These are phyloP conservation scores for Grammothele lineata DNA, from an alignment of 768 basidiomycete species.

Conservation along the genomic window DNA sequence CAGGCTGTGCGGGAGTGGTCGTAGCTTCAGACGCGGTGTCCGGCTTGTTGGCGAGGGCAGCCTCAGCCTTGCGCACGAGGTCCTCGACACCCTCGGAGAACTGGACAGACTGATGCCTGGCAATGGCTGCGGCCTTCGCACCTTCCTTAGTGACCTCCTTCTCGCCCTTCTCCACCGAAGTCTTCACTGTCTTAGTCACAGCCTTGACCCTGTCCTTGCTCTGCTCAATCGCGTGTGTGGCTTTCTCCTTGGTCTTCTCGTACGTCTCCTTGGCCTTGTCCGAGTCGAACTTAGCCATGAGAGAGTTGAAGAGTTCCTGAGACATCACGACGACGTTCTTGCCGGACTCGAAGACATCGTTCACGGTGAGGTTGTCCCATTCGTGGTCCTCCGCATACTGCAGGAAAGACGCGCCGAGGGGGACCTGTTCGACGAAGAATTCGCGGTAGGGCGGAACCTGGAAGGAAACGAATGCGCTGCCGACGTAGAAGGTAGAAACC, in stretches of 20 bases:
- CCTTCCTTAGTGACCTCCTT: constrained; percentile 27
- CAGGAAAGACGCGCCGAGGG: constrained; percentile 70
- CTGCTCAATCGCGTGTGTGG: constrained; percentile 36
- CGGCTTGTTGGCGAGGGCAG: constrained; percentile 51
- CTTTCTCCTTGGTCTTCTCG: constrained; percentile 31
- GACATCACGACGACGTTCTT: constrained; percentile 49
- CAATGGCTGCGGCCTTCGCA: constrained; percentile 38
- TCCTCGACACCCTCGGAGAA: constrained; percentile 63
- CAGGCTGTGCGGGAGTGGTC: constrained; percentile 23
- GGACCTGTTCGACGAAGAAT: constrained; percentile 78
- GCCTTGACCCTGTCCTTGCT: constrained; percentile 43
- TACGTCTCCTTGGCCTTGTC: constrained; percentile 30
- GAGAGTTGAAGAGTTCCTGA: constrained; percentile 42
- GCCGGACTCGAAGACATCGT: constrained; percentile 50
- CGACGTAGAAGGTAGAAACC: constrained; percentile 75
- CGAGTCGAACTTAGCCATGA: constrained; percentile 12
- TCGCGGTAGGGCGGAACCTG: constrained; percentile 79
- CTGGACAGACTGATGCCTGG: constrained; percentile 41
- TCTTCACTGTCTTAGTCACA: constrained; percentile 44
- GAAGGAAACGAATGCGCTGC: constrained; percentile 76
- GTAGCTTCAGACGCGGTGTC: constrained; percentile 25
- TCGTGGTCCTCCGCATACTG: constrained; percentile 76
- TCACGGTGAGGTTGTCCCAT: constrained; percentile 73
- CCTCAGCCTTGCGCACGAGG: constrained; percentile 70
- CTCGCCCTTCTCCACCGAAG: constrained; percentile 37